These are phyloP conservation scores for Cenchrus purpureus DNA, from an alignment of 176 grass and related monocot genomes.

Conservation along the genomic window DNA sequence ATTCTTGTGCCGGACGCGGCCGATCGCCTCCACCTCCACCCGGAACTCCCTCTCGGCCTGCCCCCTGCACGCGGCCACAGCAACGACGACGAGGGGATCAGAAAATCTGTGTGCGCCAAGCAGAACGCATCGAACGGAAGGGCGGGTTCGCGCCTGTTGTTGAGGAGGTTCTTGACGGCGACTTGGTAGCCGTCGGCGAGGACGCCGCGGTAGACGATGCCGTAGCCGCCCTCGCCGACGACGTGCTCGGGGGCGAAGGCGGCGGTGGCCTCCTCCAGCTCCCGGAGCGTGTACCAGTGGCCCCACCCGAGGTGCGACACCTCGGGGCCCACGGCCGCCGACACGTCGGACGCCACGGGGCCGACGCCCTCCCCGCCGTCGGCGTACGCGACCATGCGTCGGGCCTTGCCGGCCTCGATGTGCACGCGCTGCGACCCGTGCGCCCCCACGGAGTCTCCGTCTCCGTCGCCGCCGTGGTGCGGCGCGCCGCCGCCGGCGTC, in stretches of 20 bases:
- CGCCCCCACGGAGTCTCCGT: constrained; percentile 43
- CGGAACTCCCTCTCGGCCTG: constrained; percentile 90
- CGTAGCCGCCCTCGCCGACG: constrained; percentile 96
- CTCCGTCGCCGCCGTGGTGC: constrained; percentile 2
- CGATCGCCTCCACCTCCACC: constrained; percentile 95
- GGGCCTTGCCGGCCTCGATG: constrained; percentile 79
- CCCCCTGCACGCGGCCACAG: constrained; percentile 43
- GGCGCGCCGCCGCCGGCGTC: constrained; percentile 8
- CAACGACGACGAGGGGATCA: neutral
- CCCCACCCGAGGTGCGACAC: constrained; percentile 94
- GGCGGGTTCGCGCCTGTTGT: constrained; percentile 61
- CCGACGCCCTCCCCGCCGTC: constrained; percentile 37
- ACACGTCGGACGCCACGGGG: constrained; percentile 31
- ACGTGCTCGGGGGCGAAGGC: constrained; percentile 77
- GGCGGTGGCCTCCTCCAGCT: constrained; percentile 81
- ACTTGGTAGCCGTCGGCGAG: constrained; percentile 66
- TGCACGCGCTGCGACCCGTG: constrained; percentile 73
- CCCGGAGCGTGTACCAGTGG: constrained; percentile 96
- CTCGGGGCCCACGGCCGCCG: constrained; percentile 55
- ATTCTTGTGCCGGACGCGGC: constrained; percentile 89
- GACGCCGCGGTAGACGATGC: constrained; percentile 85
- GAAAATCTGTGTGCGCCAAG: neutral
- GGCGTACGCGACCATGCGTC: constrained; percentile 65
- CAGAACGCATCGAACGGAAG: neutral
- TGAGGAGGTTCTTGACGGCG: constrained; percentile 94